Base-by-base conservation (phyloP, 2,329 filamentous ascomycete genomes). In the Apiospora pterosperma region DNA sequence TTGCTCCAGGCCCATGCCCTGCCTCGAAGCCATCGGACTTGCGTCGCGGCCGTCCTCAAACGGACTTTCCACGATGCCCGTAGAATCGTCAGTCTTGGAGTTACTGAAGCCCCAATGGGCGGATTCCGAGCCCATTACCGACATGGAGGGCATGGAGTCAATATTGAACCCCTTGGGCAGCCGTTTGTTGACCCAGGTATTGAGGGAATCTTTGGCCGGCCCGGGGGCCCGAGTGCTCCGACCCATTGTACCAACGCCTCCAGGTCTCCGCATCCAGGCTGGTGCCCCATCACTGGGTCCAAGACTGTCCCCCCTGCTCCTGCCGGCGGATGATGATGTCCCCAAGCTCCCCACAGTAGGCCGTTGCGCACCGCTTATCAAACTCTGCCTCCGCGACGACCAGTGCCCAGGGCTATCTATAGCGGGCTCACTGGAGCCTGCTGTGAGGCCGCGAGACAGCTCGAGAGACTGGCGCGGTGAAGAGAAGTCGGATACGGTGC, bases 191-290 rank as follows among this genome's bases (percentile, higher is more conserved):
- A 96, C 90, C 81, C 95, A 92, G 48, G 90, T 88, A 75, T 95
- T 97, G 66, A 98, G 80, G 6, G 89, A 88, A 75, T 98, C 95
- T 69, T 90, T 88, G 8, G 92, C 93, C 3, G 95, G 94, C 0
- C 95, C 95, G 0, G 92, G 92, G 14, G 86, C 87, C 62, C 88
- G 87, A 36, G 92, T 88, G 69, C 86, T 88, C 69, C 86, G 87
- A 38, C 84, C 85, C 76, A 98, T 86, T 0, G 92, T 93, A 8
- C 95, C 95, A 1, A 98, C 92, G 16, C 93, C 95, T 23, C 95
- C 95, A 2, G 95, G 93, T 1, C 92, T 91, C 48, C 90, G 87
- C 77, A 97, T 89, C 81, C 92, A 91, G 5, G 82, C 81, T 2
- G 86, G 82, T 25, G 73, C 63, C 16, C 67, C 65, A 16, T 76